Evolutionary conservation across 345 rosid species (phyloP).

Genomic region (Citrus glauca): DNA sequence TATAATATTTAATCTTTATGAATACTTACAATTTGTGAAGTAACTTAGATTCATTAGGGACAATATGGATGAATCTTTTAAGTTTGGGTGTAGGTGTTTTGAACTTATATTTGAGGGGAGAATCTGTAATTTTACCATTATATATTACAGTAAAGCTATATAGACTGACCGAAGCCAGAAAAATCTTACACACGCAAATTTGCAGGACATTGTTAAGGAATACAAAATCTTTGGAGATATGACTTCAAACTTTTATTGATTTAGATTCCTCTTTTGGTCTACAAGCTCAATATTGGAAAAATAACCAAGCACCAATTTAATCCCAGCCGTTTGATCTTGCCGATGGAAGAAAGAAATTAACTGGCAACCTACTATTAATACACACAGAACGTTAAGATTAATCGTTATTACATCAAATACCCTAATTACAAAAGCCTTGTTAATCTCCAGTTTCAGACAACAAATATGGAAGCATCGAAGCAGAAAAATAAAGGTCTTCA

Average conservation of each 20-base stretch:
- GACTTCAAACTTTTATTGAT: neutral
- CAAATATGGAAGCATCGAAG: neutral
- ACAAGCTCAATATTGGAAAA: neutral
- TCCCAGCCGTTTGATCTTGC: neutral
- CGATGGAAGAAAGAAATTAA: neutral
- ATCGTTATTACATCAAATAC: neutral
- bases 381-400: neutral
- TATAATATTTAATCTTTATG: too few relatives aligned
- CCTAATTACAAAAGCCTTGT: neutral
- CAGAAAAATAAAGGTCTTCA: conserved; percentile 11
- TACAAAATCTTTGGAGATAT: neutral
- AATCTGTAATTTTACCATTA: too few relatives aligned
- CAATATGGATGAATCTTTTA: too few relatives aligned
- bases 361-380: neutral
- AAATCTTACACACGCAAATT: neutral
- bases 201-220: neutral
- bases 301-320: neutral
- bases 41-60: too few relatives aligned
- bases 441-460: neutral
- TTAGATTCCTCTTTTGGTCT: neutral
- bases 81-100: too few relatives aligned
- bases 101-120: too few relatives aligned
- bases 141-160: too few relatives aligned
- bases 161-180: neutral
- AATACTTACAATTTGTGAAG: too few relatives aligned